A percentile compares a stretch with the other conserved stretches of the same genome.
These are phyloP conservation scores for Thermothelomyces thermophilus DNA, from an alignment of 2,329 filamentous ascomycete species.

Conservation along the genomic window DNA sequence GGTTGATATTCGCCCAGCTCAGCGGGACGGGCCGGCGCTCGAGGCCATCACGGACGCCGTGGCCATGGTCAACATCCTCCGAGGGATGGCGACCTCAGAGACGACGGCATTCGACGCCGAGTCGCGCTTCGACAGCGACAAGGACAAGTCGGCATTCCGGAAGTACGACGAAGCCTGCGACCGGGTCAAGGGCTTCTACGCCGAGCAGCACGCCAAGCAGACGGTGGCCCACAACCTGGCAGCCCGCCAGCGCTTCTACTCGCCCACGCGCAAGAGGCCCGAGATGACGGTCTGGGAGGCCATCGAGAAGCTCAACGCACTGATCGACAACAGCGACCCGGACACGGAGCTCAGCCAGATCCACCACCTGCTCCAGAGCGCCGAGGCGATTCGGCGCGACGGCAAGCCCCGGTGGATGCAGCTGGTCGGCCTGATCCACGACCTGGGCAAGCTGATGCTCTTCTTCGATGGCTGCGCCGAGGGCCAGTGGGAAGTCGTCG, in stretches of 20 bases:
- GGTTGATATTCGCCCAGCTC: slow-evolving; percentile 19
- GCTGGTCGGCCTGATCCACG: slow-evolving; percentile 69
- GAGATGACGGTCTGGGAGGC: slow-evolving; percentile 86
- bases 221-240: slow-evolving; percentile 79
- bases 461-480: slow-evolving; percentile 76
- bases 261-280: slow-evolving; percentile 53
- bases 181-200: slow-evolving; percentile 82
- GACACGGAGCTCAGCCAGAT: slow-evolving; percentile 85
- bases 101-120: slow-evolving; percentile 12
- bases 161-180: slow-evolving; percentile 80
- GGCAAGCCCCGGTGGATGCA: slow-evolving; percentile 80
- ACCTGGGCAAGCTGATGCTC: slow-evolving; percentile 66
- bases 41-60: slow-evolving; percentile 33
- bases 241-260: slow-evolving; percentile 65
- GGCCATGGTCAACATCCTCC: slow-evolving; percentile 31
- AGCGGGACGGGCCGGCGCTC: slow-evolving; percentile 25
- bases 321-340: slow-evolving; percentile 86
- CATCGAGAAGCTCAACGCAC: slow-evolving; percentile 85
- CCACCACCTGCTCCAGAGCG: slow-evolving; percentile 80
- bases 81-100: slow-evolving; percentile 6
- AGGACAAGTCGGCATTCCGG: slow-evolving; percentile 37
- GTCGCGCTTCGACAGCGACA: slow-evolving; percentile 28
- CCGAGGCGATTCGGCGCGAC: slow-evolving; percentile 82
- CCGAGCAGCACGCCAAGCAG: slow-evolving; percentile 63
- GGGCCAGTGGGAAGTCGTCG: slow-evolving; percentile 91